Evolutionary conservation across 495 filamentous ascomycete species (phyloP).

Genomic region (Tuber umbilicatum): DNA sequence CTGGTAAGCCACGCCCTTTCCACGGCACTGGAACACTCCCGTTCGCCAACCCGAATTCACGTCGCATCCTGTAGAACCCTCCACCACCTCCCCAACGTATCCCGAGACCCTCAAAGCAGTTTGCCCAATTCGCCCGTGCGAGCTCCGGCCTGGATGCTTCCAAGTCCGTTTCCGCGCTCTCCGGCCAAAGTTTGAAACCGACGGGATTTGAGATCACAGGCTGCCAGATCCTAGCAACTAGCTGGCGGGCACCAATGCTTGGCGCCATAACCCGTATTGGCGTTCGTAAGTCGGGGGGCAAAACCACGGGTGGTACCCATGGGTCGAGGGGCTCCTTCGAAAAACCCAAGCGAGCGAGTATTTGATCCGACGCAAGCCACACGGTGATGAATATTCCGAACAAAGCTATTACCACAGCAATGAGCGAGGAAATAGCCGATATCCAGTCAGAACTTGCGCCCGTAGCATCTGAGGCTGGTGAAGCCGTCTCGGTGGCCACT

Average conservation of each 20-base stretch:
- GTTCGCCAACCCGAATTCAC: slow-evolving; percentile 30
- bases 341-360: slow-evolving; percentile 24
- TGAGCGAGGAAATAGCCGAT: slow-evolving; percentile 19
- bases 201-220: slow-evolving; percentile 17
- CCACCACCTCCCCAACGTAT: slow-evolving; percentile 2
- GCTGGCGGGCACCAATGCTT: slow-evolving; percentile 15
- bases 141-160: not conserved
- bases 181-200: not conserved
- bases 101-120: slow-evolving; percentile 29
- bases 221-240: slow-evolving; percentile 10
- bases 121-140: slow-evolving; percentile 29
- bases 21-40: slow-evolving; percentile 38
- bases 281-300: slow-evolving; percentile 15
- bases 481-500: not conserved
- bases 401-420: slow-evolving; percentile 21
- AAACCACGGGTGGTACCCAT: slow-evolving; percentile 23
- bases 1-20: slow-evolving; percentile 33
- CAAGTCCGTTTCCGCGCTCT: slow-evolving; percentile 3
- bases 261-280: slow-evolving; percentile 29
- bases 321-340: slow-evolving; percentile 25
- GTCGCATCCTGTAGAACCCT: slow-evolving; percentile 25
- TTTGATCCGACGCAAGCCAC: slow-evolving; percentile 24
- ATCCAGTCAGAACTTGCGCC: slow-evolving; percentile 20
- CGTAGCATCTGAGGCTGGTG: not conserved
- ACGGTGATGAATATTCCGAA: slow-evolving; percentile 34